Conservation (phyloP, 345 rosid species). For the Orychophragmus violaceus region DNA sequence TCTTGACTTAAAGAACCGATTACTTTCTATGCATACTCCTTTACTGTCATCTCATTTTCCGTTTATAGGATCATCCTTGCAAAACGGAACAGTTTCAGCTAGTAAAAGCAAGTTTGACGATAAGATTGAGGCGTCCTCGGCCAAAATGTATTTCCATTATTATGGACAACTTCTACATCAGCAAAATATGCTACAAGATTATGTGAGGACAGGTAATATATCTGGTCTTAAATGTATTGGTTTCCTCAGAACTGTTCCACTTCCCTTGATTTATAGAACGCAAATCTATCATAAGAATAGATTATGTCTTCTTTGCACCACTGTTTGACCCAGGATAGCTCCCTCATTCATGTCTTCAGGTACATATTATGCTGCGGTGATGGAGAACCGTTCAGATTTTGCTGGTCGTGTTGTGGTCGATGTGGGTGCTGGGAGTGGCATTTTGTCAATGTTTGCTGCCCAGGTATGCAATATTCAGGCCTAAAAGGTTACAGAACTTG, state of each 20-base stretch:
- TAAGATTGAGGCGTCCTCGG: constrained; percentile 86
- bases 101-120: constrained; percentile 75
- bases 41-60: constrained; percentile 6
- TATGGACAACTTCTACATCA: constrained; percentile 95
- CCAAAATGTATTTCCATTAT: constrained; percentile 98
- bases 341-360: constrained; percentile 44
- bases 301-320: background rate
- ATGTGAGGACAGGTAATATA: constrained; percentile 89
- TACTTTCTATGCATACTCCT: constrained; percentile 9
- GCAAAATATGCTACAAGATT: constrained; percentile 98
- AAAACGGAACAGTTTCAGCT: constrained; percentile 50
- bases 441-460: constrained; percentile 95
- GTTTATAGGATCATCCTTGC: constrained; percentile 38
- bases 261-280: background rate
- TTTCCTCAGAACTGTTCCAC: background rate
- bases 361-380: constrained; percentile 94
- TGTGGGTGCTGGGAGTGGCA: constrained; percentile 99
- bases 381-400: constrained; percentile 91
- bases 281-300: background rate
- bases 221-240: background rate
- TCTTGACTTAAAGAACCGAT: background rate
- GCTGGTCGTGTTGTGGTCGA: constrained; percentile 86
- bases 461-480: constrained; percentile 47
- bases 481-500: background rate
- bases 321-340: constrained; percentile 1